phyloP scores from a whole-genome alignment of 306 rosid species.

The Boehmeria nivea region DNA sequence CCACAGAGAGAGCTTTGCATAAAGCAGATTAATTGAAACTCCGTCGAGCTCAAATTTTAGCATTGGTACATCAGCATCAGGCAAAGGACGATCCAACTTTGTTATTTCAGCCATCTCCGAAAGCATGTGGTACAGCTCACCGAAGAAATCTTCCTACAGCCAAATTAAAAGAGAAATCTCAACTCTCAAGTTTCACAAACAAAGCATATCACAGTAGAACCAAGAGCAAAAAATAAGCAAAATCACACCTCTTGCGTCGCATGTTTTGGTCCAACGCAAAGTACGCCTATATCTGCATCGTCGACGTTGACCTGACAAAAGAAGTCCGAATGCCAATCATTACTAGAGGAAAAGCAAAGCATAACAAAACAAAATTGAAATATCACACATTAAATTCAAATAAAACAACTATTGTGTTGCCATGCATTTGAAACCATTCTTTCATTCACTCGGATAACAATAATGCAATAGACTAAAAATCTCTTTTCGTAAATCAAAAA shows the following conservation, averaged over 20 bases:
- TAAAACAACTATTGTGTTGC: too few species aligned
- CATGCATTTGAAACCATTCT: too few species aligned
- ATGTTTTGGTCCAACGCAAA: constrained; percentile 95
- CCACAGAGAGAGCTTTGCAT: constrained; percentile 83
- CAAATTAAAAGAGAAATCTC: neutral
- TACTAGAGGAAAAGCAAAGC: neutral
- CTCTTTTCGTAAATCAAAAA: too few species aligned
- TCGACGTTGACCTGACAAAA: constrained; percentile 75
- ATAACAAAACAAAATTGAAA: too few species aligned
- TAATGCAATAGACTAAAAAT: too few species aligned
- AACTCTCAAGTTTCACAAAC: too few species aligned
- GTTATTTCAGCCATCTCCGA: constrained; percentile 86
- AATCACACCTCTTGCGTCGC: constrained; percentile 77
- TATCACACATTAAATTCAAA: too few species aligned
- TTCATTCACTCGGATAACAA: too few species aligned
- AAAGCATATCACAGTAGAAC: too few species aligned
- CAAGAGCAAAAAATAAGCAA: too few species aligned
- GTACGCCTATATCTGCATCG: constrained; percentile 94
- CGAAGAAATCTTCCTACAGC: constrained; percentile 85
- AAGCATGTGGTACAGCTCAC: constrained; percentile 70
- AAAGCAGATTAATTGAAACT: constrained; percentile 84
- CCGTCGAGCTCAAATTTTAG: constrained; percentile 72
- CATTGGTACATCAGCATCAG: constrained; percentile 92
- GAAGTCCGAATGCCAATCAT: too few species aligned
- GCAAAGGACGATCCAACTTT: constrained; percentile 87